Conservation (phyloP, 208 protist species). For the Angomonas ambiguus region DNA sequence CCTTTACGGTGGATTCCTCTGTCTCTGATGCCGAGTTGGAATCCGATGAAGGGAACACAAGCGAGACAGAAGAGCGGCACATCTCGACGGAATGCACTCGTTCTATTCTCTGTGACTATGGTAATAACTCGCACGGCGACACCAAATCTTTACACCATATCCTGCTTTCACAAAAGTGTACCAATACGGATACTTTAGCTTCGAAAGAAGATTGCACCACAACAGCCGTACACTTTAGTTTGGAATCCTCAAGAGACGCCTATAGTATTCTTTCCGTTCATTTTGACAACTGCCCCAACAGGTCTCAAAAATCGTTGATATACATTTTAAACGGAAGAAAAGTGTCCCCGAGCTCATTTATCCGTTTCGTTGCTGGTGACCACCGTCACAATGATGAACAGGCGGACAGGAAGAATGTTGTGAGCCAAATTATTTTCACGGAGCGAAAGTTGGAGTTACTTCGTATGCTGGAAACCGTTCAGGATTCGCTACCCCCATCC, state of each 20-base stretch:
- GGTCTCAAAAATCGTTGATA: neutral
- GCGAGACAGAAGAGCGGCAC: too few relatives aligned
- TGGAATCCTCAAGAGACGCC: neutral
- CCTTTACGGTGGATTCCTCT: too few relatives aligned
- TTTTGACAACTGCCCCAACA: neutral
- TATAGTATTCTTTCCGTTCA: neutral
- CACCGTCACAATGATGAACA: neutral
- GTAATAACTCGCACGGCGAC: too few relatives aligned
- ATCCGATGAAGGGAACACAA: too few relatives aligned
- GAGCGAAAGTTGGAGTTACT: constrained; percentile 43
- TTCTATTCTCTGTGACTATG: too few relatives aligned
- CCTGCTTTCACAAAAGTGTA: too few relatives aligned
- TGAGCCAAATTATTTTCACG: constrained; percentile 40
- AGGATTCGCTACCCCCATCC: constrained; percentile 38
- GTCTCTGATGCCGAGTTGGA: too few relatives aligned
- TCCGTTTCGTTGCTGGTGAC: neutral
- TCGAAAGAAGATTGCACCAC: too few relatives aligned
- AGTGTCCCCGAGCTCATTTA: constrained; percentile 15
- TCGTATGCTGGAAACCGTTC: constrained; percentile 63
- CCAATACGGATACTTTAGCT: too few relatives aligned
- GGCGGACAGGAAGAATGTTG: neutral
- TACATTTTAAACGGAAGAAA: neutral
- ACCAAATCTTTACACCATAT: too few relatives aligned
- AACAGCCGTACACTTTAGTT: too few relatives aligned
- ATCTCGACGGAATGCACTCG: too few relatives aligned